A percentile compares a stretch with the other conserved stretches of the same genome.
Evolutionary conservation across 768 basidiomycete genomes (phyloP).

Genomic region (Auricularia sp.): DNA sequence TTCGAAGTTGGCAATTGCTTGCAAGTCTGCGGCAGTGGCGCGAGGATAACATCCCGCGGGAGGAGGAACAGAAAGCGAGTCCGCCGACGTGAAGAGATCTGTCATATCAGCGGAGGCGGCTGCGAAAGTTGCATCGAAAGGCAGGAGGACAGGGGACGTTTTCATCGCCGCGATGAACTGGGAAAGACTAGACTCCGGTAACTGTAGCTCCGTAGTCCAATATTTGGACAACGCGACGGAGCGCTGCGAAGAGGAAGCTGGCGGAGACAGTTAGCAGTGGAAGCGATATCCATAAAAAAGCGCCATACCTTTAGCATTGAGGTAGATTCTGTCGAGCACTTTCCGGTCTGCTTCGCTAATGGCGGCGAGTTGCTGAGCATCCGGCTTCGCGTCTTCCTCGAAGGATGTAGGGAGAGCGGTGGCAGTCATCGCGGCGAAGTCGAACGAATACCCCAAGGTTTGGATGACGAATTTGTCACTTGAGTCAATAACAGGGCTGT

Average conservation of each 20-base stretch:
- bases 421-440: constrained; percentile 50
- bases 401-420: constrained; percentile 37
- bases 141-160: constrained; percentile 41
- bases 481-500: constrained; percentile 31
- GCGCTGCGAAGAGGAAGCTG: constrained; percentile 51
- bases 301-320: constrained; percentile 45
- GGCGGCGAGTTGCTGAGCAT: constrained; percentile 33
- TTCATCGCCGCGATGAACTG: constrained; percentile 39
- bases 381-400: constrained; percentile 35
- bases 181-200: constrained; percentile 31
- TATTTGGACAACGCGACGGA: constrained; percentile 38
- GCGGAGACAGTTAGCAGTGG: background rate
- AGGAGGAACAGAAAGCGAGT: constrained; percentile 42
- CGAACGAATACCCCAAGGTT: constrained; percentile 43
- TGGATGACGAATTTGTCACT: constrained; percentile 24
- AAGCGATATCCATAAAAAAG: background rate
- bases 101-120: constrained; percentile 22
- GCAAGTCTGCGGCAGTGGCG: constrained; percentile 29
- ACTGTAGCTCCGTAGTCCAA: constrained; percentile 46
- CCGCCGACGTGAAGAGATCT: constrained; percentile 32
- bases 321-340: constrained; percentile 50
- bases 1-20: constrained; percentile 41
- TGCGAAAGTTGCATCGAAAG: constrained; percentile 44
- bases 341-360: constrained; percentile 29
- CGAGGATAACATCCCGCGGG: constrained; percentile 55